phyloP scores from a whole-genome alignment of 352 stramenopile species.

The Globisporangium middletonii region DNA sequence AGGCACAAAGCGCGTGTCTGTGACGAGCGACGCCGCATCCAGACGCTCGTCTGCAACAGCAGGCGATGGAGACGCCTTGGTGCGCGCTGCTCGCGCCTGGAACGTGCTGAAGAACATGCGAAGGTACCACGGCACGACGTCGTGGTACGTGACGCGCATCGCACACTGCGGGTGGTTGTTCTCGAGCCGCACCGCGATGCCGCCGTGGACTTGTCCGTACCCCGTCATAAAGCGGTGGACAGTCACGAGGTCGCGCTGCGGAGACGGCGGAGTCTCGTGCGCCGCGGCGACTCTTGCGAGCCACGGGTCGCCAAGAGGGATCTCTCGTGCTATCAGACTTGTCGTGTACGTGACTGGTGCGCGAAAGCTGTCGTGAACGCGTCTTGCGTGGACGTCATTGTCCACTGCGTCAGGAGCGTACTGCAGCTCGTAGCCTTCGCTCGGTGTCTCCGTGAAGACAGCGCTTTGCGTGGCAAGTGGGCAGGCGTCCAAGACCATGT shows the following conservation, averaged over 20 bases:
- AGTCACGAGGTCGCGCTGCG: slow-evolving; percentile 29
- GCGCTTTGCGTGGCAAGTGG: slow-evolving; percentile 32
- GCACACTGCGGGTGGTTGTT: slow-evolving; percentile 47
- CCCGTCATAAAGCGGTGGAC: slow-evolving; percentile 75
- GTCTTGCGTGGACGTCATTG: background rate
- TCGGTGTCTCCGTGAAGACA: slow-evolving; percentile 24
- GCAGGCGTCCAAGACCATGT: slow-evolving; percentile 22
- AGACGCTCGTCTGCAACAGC: slow-evolving; percentile 5
- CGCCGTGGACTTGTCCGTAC: slow-evolving; percentile 67
- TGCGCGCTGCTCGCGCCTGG: slow-evolving; percentile 14
- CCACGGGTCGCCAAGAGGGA: slow-evolving; percentile 12
- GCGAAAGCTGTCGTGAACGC: background rate
- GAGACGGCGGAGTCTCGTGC: background rate
- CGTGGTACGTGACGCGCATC: slow-evolving; percentile 61
- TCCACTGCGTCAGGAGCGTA: slow-evolving; percentile 3
- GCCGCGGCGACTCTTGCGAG: slow-evolving; percentile 7
- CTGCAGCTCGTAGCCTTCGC: slow-evolving; percentile 20
- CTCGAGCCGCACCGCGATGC: slow-evolving; percentile 55
- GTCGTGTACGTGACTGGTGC: slow-evolving; percentile 7
- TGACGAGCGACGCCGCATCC: slow-evolving; percentile 13
- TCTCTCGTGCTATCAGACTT: slow-evolving; percentile 2
- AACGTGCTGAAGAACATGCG: slow-evolving; percentile 77
- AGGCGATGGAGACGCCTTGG: background rate
- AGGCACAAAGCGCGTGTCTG: slow-evolving; percentile 44
- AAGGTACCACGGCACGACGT: slow-evolving; percentile 79